phyloP scores from a whole-genome alignment of 2,329 filamentous ascomycete species.

The Sclerotinia spermophila region DNA sequence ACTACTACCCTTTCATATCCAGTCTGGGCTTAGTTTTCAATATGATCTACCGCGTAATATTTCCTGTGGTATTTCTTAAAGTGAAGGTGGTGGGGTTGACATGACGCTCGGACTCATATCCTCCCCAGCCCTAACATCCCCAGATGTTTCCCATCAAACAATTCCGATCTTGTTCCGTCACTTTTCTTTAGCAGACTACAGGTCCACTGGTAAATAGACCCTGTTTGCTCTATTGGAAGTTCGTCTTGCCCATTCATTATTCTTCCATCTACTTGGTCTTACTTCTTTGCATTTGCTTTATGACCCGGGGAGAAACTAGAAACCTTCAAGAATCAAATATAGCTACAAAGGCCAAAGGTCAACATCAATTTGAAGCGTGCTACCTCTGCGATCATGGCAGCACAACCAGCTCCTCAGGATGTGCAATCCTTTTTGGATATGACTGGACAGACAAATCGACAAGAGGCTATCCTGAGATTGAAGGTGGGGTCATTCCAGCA shows the following conservation, averaged over 20 bases:
- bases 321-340: neutral
- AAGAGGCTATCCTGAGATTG: slow-evolving; percentile 15
- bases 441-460: slow-evolving; percentile 13
- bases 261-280: neutral
- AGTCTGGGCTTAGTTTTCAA: neutral
- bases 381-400: slow-evolving; percentile 5
- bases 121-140: neutral
- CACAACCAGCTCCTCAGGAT: slow-evolving; percentile 17
- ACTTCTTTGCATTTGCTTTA: slow-evolving; percentile 1
- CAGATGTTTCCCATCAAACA: neutral
- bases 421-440: slow-evolving; percentile 14
- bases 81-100: neutral
- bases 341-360: slow-evolving; percentile 4
- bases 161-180: neutral
- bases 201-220: neutral
- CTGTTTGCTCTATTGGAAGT: neutral
- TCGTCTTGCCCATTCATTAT: neutral
- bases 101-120: neutral
- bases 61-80: too few relatives aligned
- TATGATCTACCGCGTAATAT: neutral
- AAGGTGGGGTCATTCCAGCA: slow-evolving; percentile 1
- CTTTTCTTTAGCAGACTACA: neutral
- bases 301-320: neutral
- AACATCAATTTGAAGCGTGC: neutral
- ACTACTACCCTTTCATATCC: neutral